A percentile compares a stretch with the other conserved stretches of the same genome.
Conservation (phyloP, 2,329 filamentous ascomycete genomes). For the Triangularia setosa region DNA sequence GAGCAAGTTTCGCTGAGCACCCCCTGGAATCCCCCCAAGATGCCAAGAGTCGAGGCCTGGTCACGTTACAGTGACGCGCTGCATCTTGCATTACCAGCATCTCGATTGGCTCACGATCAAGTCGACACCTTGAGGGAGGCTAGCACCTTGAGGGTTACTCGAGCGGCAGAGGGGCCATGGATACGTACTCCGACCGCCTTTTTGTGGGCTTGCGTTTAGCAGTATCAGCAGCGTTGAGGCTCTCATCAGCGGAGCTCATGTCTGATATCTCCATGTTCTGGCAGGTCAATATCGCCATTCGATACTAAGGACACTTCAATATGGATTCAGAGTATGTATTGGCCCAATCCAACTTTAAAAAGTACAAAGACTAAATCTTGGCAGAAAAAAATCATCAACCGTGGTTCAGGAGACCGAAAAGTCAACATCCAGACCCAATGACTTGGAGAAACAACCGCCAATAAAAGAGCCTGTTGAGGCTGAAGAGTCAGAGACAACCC, state of each 20-base stretch:
- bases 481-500: not conserved
- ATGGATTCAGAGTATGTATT: conserved; percentile 3
- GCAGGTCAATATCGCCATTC: not conserved
- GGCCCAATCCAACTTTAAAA: not conserved
- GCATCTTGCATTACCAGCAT: not conserved
- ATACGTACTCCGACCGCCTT: not conserved
- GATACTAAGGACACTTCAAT: not conserved
- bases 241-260: not conserved
- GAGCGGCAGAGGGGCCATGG: not conserved
- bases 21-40: not conserved
- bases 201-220: not conserved
- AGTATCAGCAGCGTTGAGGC: not conserved
- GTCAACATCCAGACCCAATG: not conserved
- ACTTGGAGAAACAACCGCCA: conserved; percentile 1
- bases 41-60: not conserved
- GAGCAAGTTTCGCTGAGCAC: conserved; percentile 2
- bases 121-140: not conserved
- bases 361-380: not conserved
- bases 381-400: not conserved
- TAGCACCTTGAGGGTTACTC: not conserved
- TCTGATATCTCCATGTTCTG: not conserved
- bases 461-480: not conserved
- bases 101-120: not conserved
- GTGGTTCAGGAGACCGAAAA: not conserved
- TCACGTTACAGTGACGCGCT: not conserved